Evolutionary conservation across 2,329 filamentous ascomycete species (phyloP).

Genomic region (Arthrobotrys sinensis): DNA sequence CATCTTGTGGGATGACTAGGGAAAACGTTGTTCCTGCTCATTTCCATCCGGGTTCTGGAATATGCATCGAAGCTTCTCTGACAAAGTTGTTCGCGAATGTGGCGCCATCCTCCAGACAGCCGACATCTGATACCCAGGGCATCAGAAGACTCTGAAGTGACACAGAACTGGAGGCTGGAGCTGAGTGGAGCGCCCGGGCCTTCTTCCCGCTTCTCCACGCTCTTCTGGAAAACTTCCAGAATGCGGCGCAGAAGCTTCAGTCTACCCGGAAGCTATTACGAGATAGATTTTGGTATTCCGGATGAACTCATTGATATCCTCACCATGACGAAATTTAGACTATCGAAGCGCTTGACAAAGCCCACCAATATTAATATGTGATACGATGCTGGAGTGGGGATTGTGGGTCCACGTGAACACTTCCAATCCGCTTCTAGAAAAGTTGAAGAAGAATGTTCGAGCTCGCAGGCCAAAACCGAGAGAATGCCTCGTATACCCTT

Average conservation of each 20-base stretch:
- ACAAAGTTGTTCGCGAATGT: conserved; percentile 50
- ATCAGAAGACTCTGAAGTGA: conserved; percentile 47
- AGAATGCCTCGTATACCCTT: conserved; percentile 34
- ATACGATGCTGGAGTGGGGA: conserved; percentile 48
- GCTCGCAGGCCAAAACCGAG: conserved; percentile 32
- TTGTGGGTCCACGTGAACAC: conserved; percentile 57
- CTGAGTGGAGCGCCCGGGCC: conserved; percentile 59
- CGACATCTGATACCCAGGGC: conserved; percentile 28
- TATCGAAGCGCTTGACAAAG: conserved; percentile 13
- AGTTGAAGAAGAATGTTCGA: conserved; percentile 31
- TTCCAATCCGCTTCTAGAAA: conserved; percentile 59
- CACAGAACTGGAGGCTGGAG: conserved; percentile 46
- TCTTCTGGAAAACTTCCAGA: conserved; percentile 60
- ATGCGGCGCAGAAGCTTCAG: conserved; percentile 53
- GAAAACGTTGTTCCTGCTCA: conserved; percentile 61
- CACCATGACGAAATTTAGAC: conserved; percentile 51
- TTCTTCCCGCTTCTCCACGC: conserved; percentile 58
- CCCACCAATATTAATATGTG: conserved; percentile 29
- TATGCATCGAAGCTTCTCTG: conserved; percentile 56
- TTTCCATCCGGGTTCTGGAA: conserved; percentile 57
- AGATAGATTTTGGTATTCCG: conserved; percentile 44
- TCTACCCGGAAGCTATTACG: conserved; percentile 55
- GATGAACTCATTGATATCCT: conserved; percentile 41
- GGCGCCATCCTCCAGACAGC: conserved; percentile 42
- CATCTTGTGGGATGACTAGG: conserved; percentile 39